Evolutionary conservation across 805 yeast genomes (phyloP), one percentile per base, ranked within the genome.

Genomic region (Diddensiella caesifluorescens): DNA sequence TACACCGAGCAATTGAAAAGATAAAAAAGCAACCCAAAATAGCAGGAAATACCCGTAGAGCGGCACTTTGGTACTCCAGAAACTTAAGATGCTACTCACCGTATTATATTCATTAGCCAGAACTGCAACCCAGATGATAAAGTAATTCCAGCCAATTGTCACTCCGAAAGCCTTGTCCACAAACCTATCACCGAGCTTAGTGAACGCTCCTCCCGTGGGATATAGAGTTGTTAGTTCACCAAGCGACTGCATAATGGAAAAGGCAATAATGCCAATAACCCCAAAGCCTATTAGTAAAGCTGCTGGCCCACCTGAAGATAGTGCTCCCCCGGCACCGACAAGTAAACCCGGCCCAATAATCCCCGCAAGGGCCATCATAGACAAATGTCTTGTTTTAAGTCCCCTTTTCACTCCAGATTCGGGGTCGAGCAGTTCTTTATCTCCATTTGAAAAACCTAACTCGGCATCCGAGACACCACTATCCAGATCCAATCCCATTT

Each of bases 291-390:
- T 60, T 26, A 75, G 51, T 41, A 75, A 57, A 2, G 79, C 72
- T 3, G 70, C 75, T 5, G 76, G 75, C 6, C 77, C 77, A 39
- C 77, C 77, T 6, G 53, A 54, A 22, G 66, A 59, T 30, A 76
- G 61, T 4, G 79, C 70, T 25, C 69, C 69, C 12, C 79, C 77
- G 1, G 76, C 67, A 22, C 77, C 74, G 23, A 86, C 82, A 47
- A 86, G 77, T 39, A 86, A 68, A 56, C 92, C 95, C 5, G 90
- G 80, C 53, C 95, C 95, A 51, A 85, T 83, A 46, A 83, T 74
- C 32, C 90, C 89, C 51, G 90, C 92, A 47, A 84, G 69, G 38
- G 92, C 88, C 63, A 84, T 84, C 86, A 83, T 79, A 46, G 80
- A 79, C 51, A 84, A 62, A 59, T 84, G 90, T 56, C 89, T 70